Base-by-base conservation (phyloP, 2,329 filamentous ascomycete species). In the Paraphoma chrysanthemicola region DNA sequence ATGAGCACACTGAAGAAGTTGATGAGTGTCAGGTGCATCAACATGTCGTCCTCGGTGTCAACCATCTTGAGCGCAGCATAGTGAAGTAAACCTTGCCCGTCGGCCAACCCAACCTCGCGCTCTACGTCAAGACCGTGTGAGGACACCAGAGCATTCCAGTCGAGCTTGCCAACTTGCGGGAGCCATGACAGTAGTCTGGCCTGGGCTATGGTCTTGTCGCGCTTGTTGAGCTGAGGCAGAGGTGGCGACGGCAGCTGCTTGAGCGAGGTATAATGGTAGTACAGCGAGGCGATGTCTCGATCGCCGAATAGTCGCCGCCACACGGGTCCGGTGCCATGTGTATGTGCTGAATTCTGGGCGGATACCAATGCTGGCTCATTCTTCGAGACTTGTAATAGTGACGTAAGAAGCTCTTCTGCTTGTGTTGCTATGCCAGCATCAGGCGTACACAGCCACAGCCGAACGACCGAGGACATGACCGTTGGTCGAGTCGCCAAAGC, bases 261-360 rank as follows among this genome's bases (percentile, higher is more conserved):
- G 42, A 82, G 72, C 58, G 81, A 83, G 65, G 83, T 87, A 49
- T 82, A 77, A 30, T 82, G 80, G 72, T 86, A 89, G 31, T 88
- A 77, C 7, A 82, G 75, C 1, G 77, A 78, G 62, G 87, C 87
- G 6, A 88, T 81, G 64, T 87, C 81, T 55, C 79, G 81, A 60
- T 89, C 87, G 2, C 81, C 80, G 64, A 89, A 88, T 0, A 89
- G 63, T 16, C 87, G 82, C 66, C 85, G 83, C 86, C 86, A 88
- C 66, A 89, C 78, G 1, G 87, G 72, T 1, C 69, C 73, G 43
- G 64, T 63, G 7, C 65, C 76, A 56, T 72, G 72, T 6, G 64
- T 63, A 33, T 73, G 66, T 11, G 64, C 38, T 18, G 62, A 66
- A 44, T 59, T 67, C 56, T 64, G 69, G 48, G 56, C 66, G 44